phyloP scores from a whole-genome alignment of 192 early-diverging fungal species.

The Gaertneriomyces sp. region DNA sequence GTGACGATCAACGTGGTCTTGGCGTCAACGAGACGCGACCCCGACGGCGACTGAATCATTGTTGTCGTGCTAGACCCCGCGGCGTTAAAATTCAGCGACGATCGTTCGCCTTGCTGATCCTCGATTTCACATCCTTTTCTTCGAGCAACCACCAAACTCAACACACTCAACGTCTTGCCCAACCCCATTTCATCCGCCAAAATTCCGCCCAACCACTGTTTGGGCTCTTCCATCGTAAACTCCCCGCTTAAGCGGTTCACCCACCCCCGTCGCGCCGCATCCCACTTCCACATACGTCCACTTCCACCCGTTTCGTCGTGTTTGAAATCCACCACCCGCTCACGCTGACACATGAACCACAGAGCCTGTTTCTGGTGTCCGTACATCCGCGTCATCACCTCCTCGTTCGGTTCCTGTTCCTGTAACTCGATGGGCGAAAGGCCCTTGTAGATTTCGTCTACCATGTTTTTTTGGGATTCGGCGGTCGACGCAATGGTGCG shows the following conservation, averaged over 20 bases:
- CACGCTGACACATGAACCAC: constrained; percentile 72
- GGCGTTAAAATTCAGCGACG: no score
- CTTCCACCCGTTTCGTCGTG: not conserved
- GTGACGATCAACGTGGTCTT: constrained; percentile 54
- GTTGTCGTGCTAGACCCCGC: no score
- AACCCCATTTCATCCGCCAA: constrained; percentile 59
- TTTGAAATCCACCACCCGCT: constrained; percentile 60
- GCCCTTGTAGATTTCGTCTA: constrained; percentile 59
- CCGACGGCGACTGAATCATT: no score
- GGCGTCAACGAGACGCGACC: no score
- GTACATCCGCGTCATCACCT: constrained; percentile 56
- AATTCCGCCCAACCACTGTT: constrained; percentile 57
- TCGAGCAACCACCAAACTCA: no score
- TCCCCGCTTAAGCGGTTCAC: constrained; percentile 40
- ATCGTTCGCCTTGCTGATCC: no score
- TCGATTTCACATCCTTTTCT: no score
- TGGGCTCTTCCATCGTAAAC: constrained; percentile 30
- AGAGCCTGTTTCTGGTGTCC: constrained; percentile 83
- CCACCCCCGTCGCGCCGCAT: constrained; percentile 1
- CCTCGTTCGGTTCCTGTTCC: constrained; percentile 50
- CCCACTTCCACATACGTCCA: constrained; percentile 20
- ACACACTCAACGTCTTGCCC: constrained; percentile 50
- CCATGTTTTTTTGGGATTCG: constrained; percentile 31
- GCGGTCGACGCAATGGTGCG: constrained; percentile 10
- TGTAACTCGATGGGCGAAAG: constrained; percentile 49